Evolutionary conservation across 2,329 filamentous ascomycete species (phyloP).

Genomic region (Huntiella bhutanensis): DNA sequence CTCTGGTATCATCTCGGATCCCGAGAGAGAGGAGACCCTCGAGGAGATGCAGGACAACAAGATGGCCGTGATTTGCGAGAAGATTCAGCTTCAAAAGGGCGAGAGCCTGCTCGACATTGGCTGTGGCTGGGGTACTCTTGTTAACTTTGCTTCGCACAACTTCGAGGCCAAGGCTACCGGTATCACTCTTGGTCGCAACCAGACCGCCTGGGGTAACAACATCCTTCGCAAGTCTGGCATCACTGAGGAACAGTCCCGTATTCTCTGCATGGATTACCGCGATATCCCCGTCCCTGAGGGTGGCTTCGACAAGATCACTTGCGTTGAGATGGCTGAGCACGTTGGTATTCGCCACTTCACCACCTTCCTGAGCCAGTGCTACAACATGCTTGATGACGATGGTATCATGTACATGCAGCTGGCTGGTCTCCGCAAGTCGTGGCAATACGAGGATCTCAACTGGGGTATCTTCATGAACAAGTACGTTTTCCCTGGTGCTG

Average conservation of each 20-base stretch:
- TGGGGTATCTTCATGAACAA: slow-evolving; percentile 99
- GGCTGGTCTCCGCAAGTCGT: slow-evolving; percentile 77
- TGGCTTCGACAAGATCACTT: slow-evolving; percentile 75
- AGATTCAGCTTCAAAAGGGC: slow-evolving; percentile 66
- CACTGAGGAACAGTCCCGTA: slow-evolving; percentile 70
- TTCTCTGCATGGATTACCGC: slow-evolving; percentile 93
- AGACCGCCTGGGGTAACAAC: slow-evolving; percentile 91
- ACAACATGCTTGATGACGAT: slow-evolving; percentile 92
- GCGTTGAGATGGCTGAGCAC: slow-evolving; percentile 96
- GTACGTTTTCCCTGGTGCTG: slow-evolving; percentile 93
- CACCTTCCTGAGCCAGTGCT: slow-evolving; percentile 65
- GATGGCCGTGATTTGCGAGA: slow-evolving; percentile 83
- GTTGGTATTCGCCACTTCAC: slow-evolving; percentile 82
- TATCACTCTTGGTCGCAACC: slow-evolving; percentile 86
- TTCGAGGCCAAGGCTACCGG: slow-evolving; percentile 75
- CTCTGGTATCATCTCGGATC: slow-evolving; percentile 78
- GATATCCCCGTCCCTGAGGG: slow-evolving; percentile 44
- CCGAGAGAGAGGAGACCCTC: slow-evolving; percentile 70
- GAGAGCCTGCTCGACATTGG: slow-evolving; percentile 85
- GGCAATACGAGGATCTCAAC: slow-evolving; percentile 95
- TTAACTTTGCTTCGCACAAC: slow-evolving; percentile 80
- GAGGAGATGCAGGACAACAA: slow-evolving; percentile 98
- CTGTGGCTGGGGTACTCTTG: slow-evolving; percentile 93
- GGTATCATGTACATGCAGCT: slow-evolving; percentile 93
- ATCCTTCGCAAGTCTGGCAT: slow-evolving; percentile 69